phyloP scores from a whole-genome alignment of 495 filamentous ascomycete species.

The Collariella sp. region DNA sequence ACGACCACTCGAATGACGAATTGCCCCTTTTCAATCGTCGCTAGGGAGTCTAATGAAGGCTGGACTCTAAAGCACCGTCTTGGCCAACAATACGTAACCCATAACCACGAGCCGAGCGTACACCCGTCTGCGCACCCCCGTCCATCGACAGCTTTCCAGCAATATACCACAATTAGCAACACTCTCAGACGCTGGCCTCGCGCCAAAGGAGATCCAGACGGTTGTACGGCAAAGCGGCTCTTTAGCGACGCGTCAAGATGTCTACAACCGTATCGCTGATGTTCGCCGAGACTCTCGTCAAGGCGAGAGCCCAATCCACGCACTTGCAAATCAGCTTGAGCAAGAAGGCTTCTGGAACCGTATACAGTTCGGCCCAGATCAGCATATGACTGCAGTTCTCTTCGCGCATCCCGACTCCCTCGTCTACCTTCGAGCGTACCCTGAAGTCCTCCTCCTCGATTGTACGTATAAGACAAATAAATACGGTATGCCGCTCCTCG shows the following conservation, averaged over 20 bases:
- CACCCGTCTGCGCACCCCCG: background rate
- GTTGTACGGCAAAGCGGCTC: background rate
- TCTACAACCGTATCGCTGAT: conserved; percentile 1
- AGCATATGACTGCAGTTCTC: background rate
- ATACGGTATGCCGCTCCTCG: background rate
- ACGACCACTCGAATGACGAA: conserved; percentile 1
- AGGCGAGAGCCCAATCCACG: background rate
- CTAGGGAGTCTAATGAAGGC: background rate
- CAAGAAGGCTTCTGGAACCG: background rate
- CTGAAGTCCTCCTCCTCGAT: background rate
- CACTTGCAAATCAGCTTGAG: background rate
- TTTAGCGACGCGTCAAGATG: background rate
- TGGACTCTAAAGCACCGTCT: background rate
- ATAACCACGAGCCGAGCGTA: background rate
- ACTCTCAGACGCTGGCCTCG: background rate
- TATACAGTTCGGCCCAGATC: background rate
- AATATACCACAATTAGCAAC: background rate
- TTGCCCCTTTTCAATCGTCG: background rate
- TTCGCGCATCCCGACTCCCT: background rate
- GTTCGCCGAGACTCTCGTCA: background rate
- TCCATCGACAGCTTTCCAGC: background rate
- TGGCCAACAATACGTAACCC: background rate
- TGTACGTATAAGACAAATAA: background rate
- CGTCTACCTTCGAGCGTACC: background rate
- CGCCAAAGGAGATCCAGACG: background rate